Evolutionary conservation across 2,329 filamentous ascomycete genomes (phyloP).

Genomic region (Botrytis hyacinthi): DNA sequence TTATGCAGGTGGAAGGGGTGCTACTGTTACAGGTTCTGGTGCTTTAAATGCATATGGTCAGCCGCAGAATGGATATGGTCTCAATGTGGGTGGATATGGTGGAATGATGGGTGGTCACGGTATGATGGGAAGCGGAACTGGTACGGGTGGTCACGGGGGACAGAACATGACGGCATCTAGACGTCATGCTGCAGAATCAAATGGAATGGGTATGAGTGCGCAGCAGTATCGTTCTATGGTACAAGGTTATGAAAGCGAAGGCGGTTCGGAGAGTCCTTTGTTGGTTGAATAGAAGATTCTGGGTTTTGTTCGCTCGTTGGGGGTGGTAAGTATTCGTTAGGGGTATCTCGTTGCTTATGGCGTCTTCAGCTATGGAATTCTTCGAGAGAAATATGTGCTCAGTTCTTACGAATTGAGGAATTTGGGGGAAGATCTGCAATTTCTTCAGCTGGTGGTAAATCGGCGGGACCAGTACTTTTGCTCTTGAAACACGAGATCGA

Average conservation of each 20-base stretch:
- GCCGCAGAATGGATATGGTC: not conserved
- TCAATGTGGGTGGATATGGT: not conserved
- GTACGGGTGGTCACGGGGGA: not conserved
- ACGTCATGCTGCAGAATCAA: not conserved
- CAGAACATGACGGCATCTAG: not conserved
- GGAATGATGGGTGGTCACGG: not conserved
- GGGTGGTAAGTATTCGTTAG: rapidly evolving
- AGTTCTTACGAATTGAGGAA: not conserved
- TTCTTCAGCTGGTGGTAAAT: not conserved
- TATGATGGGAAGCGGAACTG: constrained; percentile 1
- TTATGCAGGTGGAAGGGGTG: not conserved
- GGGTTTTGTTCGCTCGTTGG: not conserved
- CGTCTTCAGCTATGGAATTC: not conserved
- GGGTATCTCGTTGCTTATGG: not conserved
- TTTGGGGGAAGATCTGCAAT: no score
- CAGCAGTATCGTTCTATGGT: not conserved
- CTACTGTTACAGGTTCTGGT: not conserved
- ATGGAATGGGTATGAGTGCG: not conserved
- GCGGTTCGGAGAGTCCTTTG: constrained; percentile 27
- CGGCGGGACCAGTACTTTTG: no score
- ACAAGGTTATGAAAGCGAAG: constrained; percentile 20
- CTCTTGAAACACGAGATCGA: no score
- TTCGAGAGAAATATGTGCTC: no score
- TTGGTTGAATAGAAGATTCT: constrained; percentile 24
- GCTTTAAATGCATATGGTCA: not conserved